Base-by-base conservation (phyloP, 345 rosid genomes). In the Iberis pinnata region DNA sequence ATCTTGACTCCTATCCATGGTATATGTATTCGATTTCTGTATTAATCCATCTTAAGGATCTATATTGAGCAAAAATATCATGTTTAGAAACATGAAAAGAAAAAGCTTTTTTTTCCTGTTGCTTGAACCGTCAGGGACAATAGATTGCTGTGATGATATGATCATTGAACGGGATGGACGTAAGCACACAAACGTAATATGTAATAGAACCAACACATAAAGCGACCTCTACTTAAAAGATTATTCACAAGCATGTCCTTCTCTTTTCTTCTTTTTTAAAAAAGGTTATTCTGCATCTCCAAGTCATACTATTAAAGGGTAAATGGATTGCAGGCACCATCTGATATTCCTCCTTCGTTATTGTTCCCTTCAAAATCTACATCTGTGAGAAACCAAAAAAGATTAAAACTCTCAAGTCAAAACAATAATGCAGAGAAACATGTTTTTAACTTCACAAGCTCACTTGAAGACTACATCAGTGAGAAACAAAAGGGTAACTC, bases 191-290 rank as follows among this genome's bases (percentile, higher is more conserved):
- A n/a, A n/a, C n/a, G n/a, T n/a, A n/a, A n/a, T n/a, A n/a, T n/a
- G n/a, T n/a, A n/a, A n/a, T n/a, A n/a, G n/a, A n/a, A n/a, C n/a
- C n/a, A n/a, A n/a, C n/a, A n/a, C n/a, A n/a, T n/a, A n/a, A n/a
- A n/a, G n/a, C n/a, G n/a, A n/a, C 6, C 47, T 26, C 48, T 11
- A 64, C 36, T 40, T n/a, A 9, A 38, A 33, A n/a, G n/a, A 32
- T 9, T 64, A 56, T 49, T 41, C 22, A 64, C 63, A 64, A 48
- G 51, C 50, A 39, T 7, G 16, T 42, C 31, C 5, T 37, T 56
- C 18, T 14, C 25, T 27, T 4, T 46, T 27, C 9, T 20, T 27
- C 9, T 20, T 3, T 2, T 18, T 4, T 14, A 2, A 3, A 12
- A 43, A 9, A 29, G 12, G 33, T 63, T 45, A n/a, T 27, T 12